Evolutionary conservation across 2,329 filamentous ascomycete species (phyloP), one percentile per base, ranked within the genome.

Genomic region (Talaromyces marneffei): DNA sequence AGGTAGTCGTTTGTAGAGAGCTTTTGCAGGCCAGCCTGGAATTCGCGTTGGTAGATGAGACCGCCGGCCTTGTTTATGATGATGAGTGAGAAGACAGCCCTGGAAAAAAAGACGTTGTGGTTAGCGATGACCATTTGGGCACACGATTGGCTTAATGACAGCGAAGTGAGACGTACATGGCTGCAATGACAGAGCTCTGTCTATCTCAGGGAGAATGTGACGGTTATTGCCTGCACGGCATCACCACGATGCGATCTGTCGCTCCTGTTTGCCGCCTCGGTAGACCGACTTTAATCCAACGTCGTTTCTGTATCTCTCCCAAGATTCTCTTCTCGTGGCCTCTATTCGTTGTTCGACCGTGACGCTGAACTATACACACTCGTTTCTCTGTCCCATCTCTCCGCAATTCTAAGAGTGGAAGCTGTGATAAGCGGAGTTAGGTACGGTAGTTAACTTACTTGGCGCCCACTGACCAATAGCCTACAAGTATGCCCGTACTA

Each of bases 1-100:
- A 99, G 88, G 73, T 95, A 96, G 81, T 99, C 94, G 75, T 99
- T 99, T 68, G 91, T 93, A 67, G 86, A 90, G 68, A 99, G 87
- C 74, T 93, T 91, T 75, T 90, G 90, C 63, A 99, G 84, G 63
- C 86, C 89, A 46, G 93, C 86, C 70, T 92, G 87, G 76, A 99
- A 97, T 72, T 91, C 90, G 69, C 92, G 91, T 78, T 97, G 93
- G 82, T 96, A 99, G 77, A 99, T 88, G 59, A 99, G 84, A 69
- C 94, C 94, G 63, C 92, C 94, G 66, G 94, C 92, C 83, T 99
- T 99, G 83, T 97, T 97, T 81, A 99, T 96, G 75, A 99, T 89
- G 75, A 97, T 92, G 72, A 99, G 88, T 62, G 92, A 87, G 77
- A 95, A 94, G 75, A 99, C 89, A 67, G 92, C 90, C 94, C 92